These are phyloP conservation scores for Marasmius tenuissimus DNA, from an alignment of 1,284 basidiomycete genomes.

Conservation along the genomic window DNA sequence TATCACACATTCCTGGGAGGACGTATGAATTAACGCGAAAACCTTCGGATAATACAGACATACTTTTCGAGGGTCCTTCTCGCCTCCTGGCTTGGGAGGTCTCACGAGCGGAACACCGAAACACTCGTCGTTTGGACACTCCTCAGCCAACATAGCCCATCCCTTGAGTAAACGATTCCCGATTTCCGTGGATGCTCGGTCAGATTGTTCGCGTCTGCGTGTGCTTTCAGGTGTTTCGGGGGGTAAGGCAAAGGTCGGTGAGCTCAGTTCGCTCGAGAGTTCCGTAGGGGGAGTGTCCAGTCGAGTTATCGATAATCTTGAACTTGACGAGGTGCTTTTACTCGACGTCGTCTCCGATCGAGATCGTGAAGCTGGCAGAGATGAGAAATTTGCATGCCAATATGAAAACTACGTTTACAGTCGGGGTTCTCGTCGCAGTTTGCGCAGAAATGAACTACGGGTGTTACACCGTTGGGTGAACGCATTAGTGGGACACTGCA, in stretches of 20 bases:
- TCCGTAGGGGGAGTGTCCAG: conserved; percentile 77
- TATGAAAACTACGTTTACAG: conserved; percentile 20
- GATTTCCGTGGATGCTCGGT: conserved; percentile 74
- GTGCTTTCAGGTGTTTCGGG: conserved; percentile 62
- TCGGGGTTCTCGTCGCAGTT: conserved; percentile 50
- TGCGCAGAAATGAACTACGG: conserved; percentile 55
- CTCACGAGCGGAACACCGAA: conserved; percentile 74
- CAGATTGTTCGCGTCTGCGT: conserved; percentile 75
- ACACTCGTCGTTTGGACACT: conserved; percentile 67
- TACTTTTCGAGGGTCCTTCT: conserved; percentile 66
- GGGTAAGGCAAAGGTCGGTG: conserved; percentile 60
- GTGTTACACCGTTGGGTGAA: conserved; percentile 54
- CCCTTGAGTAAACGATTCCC: conserved; percentile 74
- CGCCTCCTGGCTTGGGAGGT: conserved; percentile 61
- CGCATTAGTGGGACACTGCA: conserved; percentile 69
- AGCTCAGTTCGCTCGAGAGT: conserved; percentile 56
- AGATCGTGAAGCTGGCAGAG: conserved; percentile 7
- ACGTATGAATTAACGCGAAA: conserved; percentile 7
- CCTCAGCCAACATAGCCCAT: conserved; percentile 84
- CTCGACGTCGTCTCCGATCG: conserved; percentile 40
- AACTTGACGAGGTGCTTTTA: conserved; percentile 43
- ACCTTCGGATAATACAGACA: conserved; percentile 5
- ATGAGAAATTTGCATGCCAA: neutral
- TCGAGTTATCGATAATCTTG: conserved; percentile 39
- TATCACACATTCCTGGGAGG: conserved; percentile 72